phyloP scores from a whole-genome alignment of 176 grass and related monocot genomes.

The maize (Zea mays) region DNA sequence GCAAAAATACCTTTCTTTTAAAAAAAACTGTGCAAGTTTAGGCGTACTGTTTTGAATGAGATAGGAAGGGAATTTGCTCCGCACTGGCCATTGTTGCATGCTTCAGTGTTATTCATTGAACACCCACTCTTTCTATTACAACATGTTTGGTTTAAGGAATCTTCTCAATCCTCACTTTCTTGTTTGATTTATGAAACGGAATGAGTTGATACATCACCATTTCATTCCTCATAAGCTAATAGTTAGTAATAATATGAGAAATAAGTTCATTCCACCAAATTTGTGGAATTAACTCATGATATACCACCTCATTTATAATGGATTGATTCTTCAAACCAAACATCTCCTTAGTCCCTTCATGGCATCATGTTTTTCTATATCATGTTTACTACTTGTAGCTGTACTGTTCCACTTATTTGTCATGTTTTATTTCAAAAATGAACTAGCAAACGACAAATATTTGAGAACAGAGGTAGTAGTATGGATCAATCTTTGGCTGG shows the following conservation, averaged over 20 bases:
- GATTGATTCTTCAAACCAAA: too few relatives aligned
- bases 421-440: too few relatives aligned
- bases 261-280: too few relatives aligned
- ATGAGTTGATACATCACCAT: too few relatives aligned
- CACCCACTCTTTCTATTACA: slow-evolving; percentile 5
- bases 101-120: neutral
- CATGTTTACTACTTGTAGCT: neutral
- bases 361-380: neutral
- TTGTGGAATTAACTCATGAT: too few relatives aligned
- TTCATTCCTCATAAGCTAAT: too few relatives aligned
- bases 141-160: too few relatives aligned
- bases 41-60: neutral
- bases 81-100: neutral
- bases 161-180: too few relatives aligned
- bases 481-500: slow-evolving; percentile 36
- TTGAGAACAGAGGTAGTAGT: slow-evolving; percentile 1
- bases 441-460: too few relatives aligned
- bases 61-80: neutral
- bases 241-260: too few relatives aligned
- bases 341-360: neutral
- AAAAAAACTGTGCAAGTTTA: neutral
- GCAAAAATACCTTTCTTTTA: neutral
- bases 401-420: neutral
- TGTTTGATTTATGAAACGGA: too few relatives aligned
- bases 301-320: too few relatives aligned